These are phyloP conservation scores for Sporothrix curviconia DNA, from an alignment of 2,329 filamentous ascomycete species.

Conservation along the genomic window DNA sequence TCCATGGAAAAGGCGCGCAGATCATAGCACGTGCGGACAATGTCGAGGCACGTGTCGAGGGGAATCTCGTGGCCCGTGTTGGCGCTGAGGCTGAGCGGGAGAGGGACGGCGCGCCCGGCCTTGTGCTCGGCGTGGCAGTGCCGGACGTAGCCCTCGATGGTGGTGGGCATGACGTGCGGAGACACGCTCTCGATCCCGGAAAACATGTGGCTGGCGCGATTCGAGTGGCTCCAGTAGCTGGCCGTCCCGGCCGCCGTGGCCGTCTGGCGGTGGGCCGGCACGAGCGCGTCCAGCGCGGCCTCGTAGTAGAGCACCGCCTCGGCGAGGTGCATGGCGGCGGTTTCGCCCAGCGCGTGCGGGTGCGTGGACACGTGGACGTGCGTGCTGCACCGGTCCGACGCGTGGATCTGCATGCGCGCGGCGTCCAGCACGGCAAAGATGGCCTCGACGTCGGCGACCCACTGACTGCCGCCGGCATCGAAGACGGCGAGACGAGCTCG, in stretches of 20 bases:
- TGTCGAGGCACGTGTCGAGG: conserved; percentile 17
- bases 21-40: conserved; percentile 22
- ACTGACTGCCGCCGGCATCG: conserved; percentile 21
- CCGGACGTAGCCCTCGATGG: conserved; percentile 21
- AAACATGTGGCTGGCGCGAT: conserved; percentile 26
- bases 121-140: not conserved
- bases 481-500: conserved; percentile 30
- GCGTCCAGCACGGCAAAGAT: conserved; percentile 28
- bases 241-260: conserved; percentile 8
- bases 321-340: conserved; percentile 23
- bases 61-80: not conserved
- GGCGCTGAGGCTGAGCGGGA: not conserved
- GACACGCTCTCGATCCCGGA: not conserved
- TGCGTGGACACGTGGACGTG: conserved; percentile 32
- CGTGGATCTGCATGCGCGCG: conserved; percentile 23
- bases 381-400: conserved; percentile 29
- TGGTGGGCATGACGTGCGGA: conserved; percentile 23
- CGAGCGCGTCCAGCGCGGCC: conserved; percentile 28
- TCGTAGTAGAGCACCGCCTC: conserved; percentile 31
- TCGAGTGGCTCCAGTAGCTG: conserved; percentile 33
- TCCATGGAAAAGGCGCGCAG: conserved; percentile 1
- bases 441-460: conserved; percentile 25
- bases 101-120: not conserved
- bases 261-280: conserved; percentile 23
- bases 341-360: conserved; percentile 22